Base-by-base conservation (phyloP, 352 stramenopile genomes). In the Phytophthora lateralis region DNA sequence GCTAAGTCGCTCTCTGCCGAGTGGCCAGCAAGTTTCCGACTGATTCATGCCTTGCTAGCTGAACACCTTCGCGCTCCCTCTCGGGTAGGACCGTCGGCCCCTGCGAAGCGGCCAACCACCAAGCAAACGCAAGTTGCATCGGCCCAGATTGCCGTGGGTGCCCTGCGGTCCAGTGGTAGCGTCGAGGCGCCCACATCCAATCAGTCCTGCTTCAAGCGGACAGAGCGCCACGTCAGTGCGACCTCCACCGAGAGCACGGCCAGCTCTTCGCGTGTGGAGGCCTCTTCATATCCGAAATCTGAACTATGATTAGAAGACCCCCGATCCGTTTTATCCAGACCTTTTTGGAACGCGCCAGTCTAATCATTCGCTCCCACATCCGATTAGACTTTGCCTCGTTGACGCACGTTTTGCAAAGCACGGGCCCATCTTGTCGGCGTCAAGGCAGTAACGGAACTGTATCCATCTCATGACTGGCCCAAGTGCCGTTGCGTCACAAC, bases 371-470 rank as follows among this genome's bases (percentile, higher is more conserved):
- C 15, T 3, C 27, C 5, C 9, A 6, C 49, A 43, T 38, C 53
- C 26, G 60, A 46, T 67, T 29, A 53, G 62, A 69, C 17, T 29
- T 3, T n/a, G 50, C 39, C 38, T 50, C 55, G 55, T 43, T 17
- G 42, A 63, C 46, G 21, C 37, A 44, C 26, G 27, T 4, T n/a
- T 43, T 55, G 27, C 60, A 68, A 30, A 63, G 39, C 30, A 34
- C 4, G 46, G 53, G 32, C 60, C 29, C 45, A 39, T 11, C 41
- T 56, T 30, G 26, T 30, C 34, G 27, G 29, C 47, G 45, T 56
- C 26, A 46, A 11, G 44, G 52, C 47, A 68, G 53, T 68, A 68
- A 68, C 41, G 53, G 7, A 29, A 63, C 55, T 66, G 55, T 66
- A 66, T 66, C 55, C 43, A 70, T 61, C 30, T 61, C 51, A 56